Base-by-base conservation (phyloP, 192 early-diverging fungal genomes). In the Entomortierella beljakovae region DNA sequence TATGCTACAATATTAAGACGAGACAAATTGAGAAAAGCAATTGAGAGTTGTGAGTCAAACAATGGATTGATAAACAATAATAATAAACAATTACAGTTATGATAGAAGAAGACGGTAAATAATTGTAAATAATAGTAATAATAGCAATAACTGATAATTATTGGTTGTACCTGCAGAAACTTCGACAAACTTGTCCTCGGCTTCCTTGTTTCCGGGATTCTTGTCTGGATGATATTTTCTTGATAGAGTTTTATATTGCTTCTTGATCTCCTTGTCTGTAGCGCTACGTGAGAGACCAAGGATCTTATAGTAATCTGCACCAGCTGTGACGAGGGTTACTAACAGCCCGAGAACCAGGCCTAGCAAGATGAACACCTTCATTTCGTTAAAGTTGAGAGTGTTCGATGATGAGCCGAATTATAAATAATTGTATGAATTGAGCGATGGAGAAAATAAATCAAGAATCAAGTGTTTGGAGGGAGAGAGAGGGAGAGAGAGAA, bases 201-300 rank as follows among this genome's bases (percentile, higher is more conserved):
- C 91, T 34, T 88, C 84, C 63, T 94, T 91, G 76, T 98, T 88
- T 26, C 91, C 93, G 1, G 93, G 95, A 68, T 95, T 94, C 80
- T 93, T 93, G 73, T 96, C 94, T 1, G 94, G 94, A 57, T 94
- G 94, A 80, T 95, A 94, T 68, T 94, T 92, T 67, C 92, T 92
- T 54, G 95, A 95, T 51, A 96, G 84, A 26, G 90, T 87, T 69
- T 94, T 97, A 87, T 98, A 99, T 32, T 93, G 92, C 71, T 94
- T 94, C 81, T 97, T 97, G 80, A 99, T 99, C 63, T 97, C 91
- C 63, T 87, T 88, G 80, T 89, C 88, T 9, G 88, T 83, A 3
- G 96, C 95, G 38, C 88, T 87, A 40, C 92, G 88, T n/a, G 88
- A 84, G 34, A 99, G 88, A 16, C 91, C 95, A 34, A 99, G 85